Evolutionary conservation across 768 basidiomycete species (phyloP).

Genomic region (Suillus paluster): DNA sequence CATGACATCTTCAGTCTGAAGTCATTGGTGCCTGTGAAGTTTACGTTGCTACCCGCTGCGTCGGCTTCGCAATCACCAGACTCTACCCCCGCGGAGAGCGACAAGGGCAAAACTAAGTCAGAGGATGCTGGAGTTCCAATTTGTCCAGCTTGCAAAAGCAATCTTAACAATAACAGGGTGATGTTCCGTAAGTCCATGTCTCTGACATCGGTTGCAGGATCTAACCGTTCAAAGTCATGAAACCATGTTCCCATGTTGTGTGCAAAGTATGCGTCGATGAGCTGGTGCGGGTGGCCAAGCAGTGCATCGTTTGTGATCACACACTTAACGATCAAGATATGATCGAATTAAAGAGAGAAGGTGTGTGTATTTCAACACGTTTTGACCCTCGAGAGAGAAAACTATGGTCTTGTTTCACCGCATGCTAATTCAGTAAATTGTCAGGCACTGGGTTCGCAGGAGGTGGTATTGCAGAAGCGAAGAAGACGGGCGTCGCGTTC

Average conservation of each 20-base stretch:
- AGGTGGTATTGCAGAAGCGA: constrained; percentile 92
- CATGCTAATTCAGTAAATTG: constrained; percentile 10
- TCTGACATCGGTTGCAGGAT: neutral
- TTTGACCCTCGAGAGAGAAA: neutral
- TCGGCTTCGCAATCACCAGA: constrained; percentile 42
- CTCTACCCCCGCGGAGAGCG: constrained; percentile 41
- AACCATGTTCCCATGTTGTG: constrained; percentile 88
- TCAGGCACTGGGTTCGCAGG: constrained; percentile 92
- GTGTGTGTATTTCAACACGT: constrained; percentile 41
- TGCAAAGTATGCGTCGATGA: constrained; percentile 93
- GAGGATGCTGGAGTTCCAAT: constrained; percentile 67
- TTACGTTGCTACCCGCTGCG: constrained; percentile 57
- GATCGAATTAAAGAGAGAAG: constrained; percentile 88
- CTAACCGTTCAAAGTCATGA: constrained; percentile 58
- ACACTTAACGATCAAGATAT: constrained; percentile 69
- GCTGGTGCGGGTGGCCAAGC: constrained; percentile 74
- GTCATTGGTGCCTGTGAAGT: constrained; percentile 79
- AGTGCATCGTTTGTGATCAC: constrained; percentile 88
- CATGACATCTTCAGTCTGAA: constrained; percentile 62
- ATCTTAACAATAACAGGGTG: constrained; percentile 76
- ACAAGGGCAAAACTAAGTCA: constrained; percentile 42
- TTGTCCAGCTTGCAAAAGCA: constrained; percentile 89
- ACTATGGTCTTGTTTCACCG: neutral
- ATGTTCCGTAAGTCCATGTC: constrained; percentile 59
- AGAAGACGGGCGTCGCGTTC: constrained; percentile 80